Conservation (phyloP, 495 filamentous ascomycete species). For the Mytilinidion resinicola region DNA sequence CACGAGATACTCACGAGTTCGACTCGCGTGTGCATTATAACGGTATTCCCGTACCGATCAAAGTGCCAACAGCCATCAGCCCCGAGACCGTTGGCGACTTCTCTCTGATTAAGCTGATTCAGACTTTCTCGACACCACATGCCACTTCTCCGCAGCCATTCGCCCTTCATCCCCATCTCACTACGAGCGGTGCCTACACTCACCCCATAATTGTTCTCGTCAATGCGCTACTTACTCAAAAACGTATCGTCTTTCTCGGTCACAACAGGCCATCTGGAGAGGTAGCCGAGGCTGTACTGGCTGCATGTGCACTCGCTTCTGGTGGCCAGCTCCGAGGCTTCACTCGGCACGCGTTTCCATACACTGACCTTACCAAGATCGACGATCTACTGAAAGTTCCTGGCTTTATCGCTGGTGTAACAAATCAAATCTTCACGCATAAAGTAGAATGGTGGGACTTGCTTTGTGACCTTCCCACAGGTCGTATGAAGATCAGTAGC, state of each 20-base stretch:
- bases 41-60: conserved; percentile 91
- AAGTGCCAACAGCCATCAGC: conserved; percentile 85
- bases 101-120: conserved; percentile 92
- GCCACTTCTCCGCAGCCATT: conserved; percentile 78
- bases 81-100: conserved; percentile 98
- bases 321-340: conserved; percentile 94
- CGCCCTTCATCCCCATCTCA: conserved; percentile 82
- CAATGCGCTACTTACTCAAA: conserved; percentile 88
- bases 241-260: conserved; percentile 90
- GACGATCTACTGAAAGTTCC: conserved; percentile 93
- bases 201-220: conserved; percentile 72
- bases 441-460: conserved; percentile 99
- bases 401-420: conserved; percentile 96
- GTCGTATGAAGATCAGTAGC: conserved; percentile 86
- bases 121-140: conserved; percentile 81
- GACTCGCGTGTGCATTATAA: conserved; percentile 93
- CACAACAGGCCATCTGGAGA: conserved; percentile 90
- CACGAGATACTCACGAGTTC: conserved; percentile 94
- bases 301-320: conserved; percentile 85
- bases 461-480: conserved; percentile 85
- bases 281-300: conserved; percentile 91
- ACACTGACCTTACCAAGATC: conserved; percentile 96
- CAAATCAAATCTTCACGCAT: conserved; percentile 90
- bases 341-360: conserved; percentile 96
- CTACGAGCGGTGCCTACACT: conserved; percentile 74